A percentile compares a stretch with the other conserved stretches of the same genome.
Evolutionary conservation across 148 eudicot genomes (phyloP).

Genomic region (Fagopyrum tataricum): DNA sequence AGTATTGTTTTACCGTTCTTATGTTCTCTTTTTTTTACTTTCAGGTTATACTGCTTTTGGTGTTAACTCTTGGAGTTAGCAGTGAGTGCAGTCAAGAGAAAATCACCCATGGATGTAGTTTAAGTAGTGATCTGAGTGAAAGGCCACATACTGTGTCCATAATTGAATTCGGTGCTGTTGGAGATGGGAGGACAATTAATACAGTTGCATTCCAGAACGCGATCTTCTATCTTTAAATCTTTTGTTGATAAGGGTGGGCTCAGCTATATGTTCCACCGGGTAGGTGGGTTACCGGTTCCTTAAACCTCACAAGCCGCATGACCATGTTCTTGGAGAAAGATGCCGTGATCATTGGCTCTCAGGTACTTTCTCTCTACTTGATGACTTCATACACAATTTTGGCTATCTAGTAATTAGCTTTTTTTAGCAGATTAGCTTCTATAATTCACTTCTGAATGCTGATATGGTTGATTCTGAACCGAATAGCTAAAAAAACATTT

Average conservation of each 20-base stretch:
- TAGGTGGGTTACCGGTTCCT: constrained; percentile 48
- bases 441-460: background rate
- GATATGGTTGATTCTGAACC: background rate
- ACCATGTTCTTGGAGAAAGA: constrained; percentile 57
- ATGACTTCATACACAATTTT: background rate
- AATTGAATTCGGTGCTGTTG: constrained; percentile 53
- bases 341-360: constrained; percentile 48
- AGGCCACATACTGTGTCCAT: constrained; percentile 61
- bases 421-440: background rate
- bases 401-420: background rate
- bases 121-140: constrained; percentile 21
- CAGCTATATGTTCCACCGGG: constrained; percentile 51
- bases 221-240: constrained; percentile 53
- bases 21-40: background rate
- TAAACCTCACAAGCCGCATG: constrained; percentile 60
- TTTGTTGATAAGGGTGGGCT: constrained; percentile 64
- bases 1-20: background rate
- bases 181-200: constrained; percentile 52
- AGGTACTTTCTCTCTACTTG: constrained; percentile 27
- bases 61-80: constrained; percentile 25
- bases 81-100: constrained; percentile 22
- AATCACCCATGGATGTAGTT: constrained; percentile 30
- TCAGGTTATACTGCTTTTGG: constrained; percentile 40
- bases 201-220: constrained; percentile 57
- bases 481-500: background rate